Evolutionary conservation across 345 rosid species (phyloP).

Genomic region (Lumnitzera racemosa): DNA sequence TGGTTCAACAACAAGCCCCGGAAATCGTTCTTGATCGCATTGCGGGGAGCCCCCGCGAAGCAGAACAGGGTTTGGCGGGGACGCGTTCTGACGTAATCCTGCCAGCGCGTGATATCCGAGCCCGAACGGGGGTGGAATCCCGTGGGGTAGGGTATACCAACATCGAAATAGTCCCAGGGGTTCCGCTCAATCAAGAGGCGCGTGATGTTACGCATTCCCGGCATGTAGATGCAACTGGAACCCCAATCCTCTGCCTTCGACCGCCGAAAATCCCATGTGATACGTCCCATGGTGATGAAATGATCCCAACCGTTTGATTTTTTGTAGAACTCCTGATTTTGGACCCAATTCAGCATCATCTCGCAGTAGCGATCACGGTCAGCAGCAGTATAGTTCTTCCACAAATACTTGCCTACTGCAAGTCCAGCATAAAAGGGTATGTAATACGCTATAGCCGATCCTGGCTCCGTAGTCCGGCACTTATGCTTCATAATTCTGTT

Average conservation of each 20-base stretch:
- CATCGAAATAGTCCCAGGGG: slow-evolving; percentile 96
- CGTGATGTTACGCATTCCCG: slow-evolving; percentile 85
- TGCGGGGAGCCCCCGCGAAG: slow-evolving; percentile 85
- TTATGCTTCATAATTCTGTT: slow-evolving; percentile 64
- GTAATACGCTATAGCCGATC: slow-evolving; percentile 70
- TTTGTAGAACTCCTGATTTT: slow-evolving; percentile 50
- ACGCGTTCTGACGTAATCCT: slow-evolving; percentile 53
- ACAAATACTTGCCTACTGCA: slow-evolving; percentile 76
- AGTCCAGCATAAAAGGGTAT: slow-evolving; percentile 93
- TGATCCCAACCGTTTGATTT: slow-evolving; percentile 92
- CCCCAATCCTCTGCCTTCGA: slow-evolving; percentile 81
- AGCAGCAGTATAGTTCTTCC: slow-evolving; percentile 45
- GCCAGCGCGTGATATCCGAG: slow-evolving; percentile 69
- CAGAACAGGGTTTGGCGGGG: slow-evolving; percentile 60
- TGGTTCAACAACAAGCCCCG: slow-evolving; percentile 56
- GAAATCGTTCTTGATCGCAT: slow-evolving; percentile 57
- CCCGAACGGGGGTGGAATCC: slow-evolving; percentile 93
- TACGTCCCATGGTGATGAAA: slow-evolving; percentile 86
- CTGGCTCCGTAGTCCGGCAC: slow-evolving; percentile 64
- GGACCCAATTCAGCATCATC: slow-evolving; percentile 60
- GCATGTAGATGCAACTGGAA: slow-evolving; percentile 68
- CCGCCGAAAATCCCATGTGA: slow-evolving; percentile 97
- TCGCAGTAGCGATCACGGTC: slow-evolving; percentile 76
- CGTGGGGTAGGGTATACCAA: slow-evolving; percentile 93
- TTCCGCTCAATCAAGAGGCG: slow-evolving; percentile 94